Evolutionary conservation across 1,284 basidiomycete genomes (phyloP).

Genomic region (Austroboletus niveus): DNA sequence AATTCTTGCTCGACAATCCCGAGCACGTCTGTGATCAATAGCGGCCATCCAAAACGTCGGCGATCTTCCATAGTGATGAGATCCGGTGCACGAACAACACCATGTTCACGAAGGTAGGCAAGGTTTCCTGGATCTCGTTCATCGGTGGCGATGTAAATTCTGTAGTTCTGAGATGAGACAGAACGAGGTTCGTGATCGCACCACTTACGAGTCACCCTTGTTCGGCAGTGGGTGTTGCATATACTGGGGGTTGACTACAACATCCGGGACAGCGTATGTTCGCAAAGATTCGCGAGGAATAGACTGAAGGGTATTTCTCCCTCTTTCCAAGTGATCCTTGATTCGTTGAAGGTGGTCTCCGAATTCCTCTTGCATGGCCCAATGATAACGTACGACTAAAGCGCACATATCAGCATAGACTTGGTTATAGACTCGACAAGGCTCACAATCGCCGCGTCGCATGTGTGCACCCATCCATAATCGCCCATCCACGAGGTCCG

Average conservation of each 20-base stretch:
- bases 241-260: conserved; percentile 19
- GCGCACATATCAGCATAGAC: conserved; percentile 20
- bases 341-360: conserved; percentile 40
- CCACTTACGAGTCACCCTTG: conserved; percentile 25
- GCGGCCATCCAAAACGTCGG: conserved; percentile 42
- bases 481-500: conserved; percentile 34
- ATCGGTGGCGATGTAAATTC: conserved; percentile 51
- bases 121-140: conserved; percentile 40
- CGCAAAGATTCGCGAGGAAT: conserved; percentile 19
- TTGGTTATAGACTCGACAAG: conserved; percentile 11
- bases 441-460: conserved; percentile 46
- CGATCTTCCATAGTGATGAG: conserved; percentile 43
- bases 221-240: conserved; percentile 19
- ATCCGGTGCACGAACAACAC: conserved; percentile 38
- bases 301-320: conserved; percentile 29
- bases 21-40: conserved; percentile 45
- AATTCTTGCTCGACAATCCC: conserved; percentile 47
- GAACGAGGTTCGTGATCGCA: neutral
- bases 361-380: conserved; percentile 37
- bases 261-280: conserved; percentile 32
- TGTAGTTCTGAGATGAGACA: conserved; percentile 15
- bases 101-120: conserved; percentile 34
- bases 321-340: conserved; percentile 33
- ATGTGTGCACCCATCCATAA: conserved; percentile 49
- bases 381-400: conserved; percentile 34